A percentile compares a stretch with the other conserved stretches of the same genome.
These are phyloP conservation scores for Hordeum marinum DNA, from an alignment of 176 grass and related monocot genomes.

Conservation along the genomic window DNA sequence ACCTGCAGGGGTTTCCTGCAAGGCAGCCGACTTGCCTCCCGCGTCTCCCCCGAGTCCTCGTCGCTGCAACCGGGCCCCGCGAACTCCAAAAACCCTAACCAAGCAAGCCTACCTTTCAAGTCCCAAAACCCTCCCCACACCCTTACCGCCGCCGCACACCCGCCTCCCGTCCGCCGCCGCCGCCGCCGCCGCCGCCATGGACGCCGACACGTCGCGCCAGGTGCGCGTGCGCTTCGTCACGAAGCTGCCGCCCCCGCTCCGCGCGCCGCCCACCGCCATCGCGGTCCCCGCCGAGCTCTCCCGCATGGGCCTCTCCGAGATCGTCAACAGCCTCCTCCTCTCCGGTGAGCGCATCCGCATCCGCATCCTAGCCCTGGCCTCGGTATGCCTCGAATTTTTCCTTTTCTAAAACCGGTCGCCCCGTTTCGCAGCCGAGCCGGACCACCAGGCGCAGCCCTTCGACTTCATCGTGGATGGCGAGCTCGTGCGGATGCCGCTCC, in stretches of 20 bases:
- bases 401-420: neutral
- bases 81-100: slow-evolving; percentile 42
- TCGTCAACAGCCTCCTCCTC: slow-evolving; percentile 67
- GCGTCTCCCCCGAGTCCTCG: neutral
- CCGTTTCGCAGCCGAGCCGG: slow-evolving; percentile 40
- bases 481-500: slow-evolving; percentile 74
- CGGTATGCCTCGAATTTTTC: neutral
- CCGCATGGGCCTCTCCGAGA: slow-evolving; percentile 85
- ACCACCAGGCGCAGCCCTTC: slow-evolving; percentile 73
- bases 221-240: slow-evolving; percentile 89
- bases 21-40: neutral
- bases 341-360: slow-evolving; percentile 21
- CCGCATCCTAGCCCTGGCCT: neutral
- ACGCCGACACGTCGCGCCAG: slow-evolving; percentile 52
- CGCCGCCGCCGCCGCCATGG: slow-evolving; percentile 18
- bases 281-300: slow-evolving; percentile 72
- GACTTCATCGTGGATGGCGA: slow-evolving; percentile 86
- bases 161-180: neutral
- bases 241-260: slow-evolving; percentile 53
- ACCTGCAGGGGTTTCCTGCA: neutral
- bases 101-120: slow-evolving; percentile 19
- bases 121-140: neutral
- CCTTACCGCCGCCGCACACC: slow-evolving; percentile 42
- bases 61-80: neutral
- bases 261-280: slow-evolving; percentile 41